Evolutionary conservation across 768 basidiomycete species (phyloP).

Genomic region (Macrolepiota dolichaula): DNA sequence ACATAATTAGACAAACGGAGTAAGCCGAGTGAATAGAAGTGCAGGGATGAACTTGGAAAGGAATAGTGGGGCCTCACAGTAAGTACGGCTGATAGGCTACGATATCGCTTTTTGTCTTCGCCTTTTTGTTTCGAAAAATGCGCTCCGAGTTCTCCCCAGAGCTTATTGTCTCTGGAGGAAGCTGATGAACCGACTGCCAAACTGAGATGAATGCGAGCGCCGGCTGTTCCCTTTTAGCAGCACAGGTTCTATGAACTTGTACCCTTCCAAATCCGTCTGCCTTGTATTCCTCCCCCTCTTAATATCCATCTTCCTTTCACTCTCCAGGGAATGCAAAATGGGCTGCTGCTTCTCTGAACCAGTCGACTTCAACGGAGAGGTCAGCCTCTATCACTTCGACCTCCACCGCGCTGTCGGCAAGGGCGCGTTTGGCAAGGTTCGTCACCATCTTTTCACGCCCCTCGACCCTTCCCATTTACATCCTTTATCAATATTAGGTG

Average conservation of each 20-base stretch:
- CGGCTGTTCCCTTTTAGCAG: slow-evolving; percentile 19
- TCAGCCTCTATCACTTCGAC: slow-evolving; percentile 94
- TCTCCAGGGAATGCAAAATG: slow-evolving; percentile 44
- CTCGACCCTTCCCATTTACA: background rate
- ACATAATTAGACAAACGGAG: background rate
- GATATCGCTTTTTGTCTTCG: slow-evolving; percentile 11
- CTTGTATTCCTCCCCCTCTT: slow-evolving; percentile 37
- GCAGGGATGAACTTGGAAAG: background rate
- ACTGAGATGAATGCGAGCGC: slow-evolving; percentile 20
- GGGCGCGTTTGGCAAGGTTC: slow-evolving; percentile 96
- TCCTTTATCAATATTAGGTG: slow-evolving; percentile 49
- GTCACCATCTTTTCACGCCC: slow-evolving; percentile 18
- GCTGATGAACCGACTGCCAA: slow-evolving; percentile 17
- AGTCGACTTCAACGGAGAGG: slow-evolving; percentile 81
- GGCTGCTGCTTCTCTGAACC: slow-evolving; percentile 71
- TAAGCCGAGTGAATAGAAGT: background rate
- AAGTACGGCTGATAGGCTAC: background rate
- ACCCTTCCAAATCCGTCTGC: slow-evolving; percentile 26
- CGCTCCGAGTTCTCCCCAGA: background rate
- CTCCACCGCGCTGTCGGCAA: slow-evolving; percentile 94
- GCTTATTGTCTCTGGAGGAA: slow-evolving; percentile 17
- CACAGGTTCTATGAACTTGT: slow-evolving; percentile 15
- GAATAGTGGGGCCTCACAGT: background rate
- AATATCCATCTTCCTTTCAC: slow-evolving; percentile 25
- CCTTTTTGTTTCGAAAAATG: slow-evolving; percentile 18